phyloP scores from a whole-genome alignment of 805 yeast species.

The Wickerhamomyces rabaulensis region DNA sequence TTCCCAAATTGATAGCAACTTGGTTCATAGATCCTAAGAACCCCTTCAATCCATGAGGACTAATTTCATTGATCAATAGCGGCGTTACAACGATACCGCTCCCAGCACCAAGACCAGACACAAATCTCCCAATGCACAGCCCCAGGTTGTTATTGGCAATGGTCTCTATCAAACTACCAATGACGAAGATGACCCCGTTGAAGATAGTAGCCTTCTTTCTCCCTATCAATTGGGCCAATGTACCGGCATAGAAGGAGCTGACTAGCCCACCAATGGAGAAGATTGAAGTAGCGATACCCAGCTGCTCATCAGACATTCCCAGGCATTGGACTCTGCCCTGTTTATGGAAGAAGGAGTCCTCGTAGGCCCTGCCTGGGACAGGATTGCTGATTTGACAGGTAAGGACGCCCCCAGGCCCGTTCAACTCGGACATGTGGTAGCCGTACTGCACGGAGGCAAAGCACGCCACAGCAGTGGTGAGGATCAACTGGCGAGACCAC shows the following conservation, averaged over 20 bases:
- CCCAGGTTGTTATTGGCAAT: slow-evolving; percentile 35
- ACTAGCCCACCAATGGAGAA: slow-evolving; percentile 81
- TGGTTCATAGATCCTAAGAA: slow-evolving; percentile 87
- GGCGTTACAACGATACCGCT: slow-evolving; percentile 82
- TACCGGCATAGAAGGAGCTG: slow-evolving; percentile 67
- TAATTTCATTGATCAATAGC: slow-evolving; percentile 69
- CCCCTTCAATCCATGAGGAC: slow-evolving; percentile 69
- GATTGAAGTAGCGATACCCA: slow-evolving; percentile 72
- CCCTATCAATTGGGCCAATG: slow-evolving; percentile 61
- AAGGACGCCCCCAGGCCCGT: slow-evolving; percentile 76
- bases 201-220: slow-evolving; percentile 47
- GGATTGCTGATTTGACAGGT: slow-evolving; percentile 41
- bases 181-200: slow-evolving; percentile 44
- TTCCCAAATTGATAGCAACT: slow-evolving; percentile 80
- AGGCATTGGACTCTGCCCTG: slow-evolving; percentile 53
- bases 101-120: slow-evolving; percentile 87
- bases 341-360: slow-evolving; percentile 22
- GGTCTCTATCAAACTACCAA: slow-evolving; percentile 64
- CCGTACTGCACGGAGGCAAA: slow-evolving; percentile 87
- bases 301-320: slow-evolving; percentile 45
- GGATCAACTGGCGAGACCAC: slow-evolving; percentile 28
- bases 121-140: slow-evolving; percentile 62
- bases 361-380: slow-evolving; percentile 20
- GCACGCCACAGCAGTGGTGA: slow-evolving; percentile 54
- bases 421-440: slow-evolving; percentile 89